Conservation (phyloP, 2,329 filamentous ascomycete genomes). For the Furcasterigmium sp. region DNA sequence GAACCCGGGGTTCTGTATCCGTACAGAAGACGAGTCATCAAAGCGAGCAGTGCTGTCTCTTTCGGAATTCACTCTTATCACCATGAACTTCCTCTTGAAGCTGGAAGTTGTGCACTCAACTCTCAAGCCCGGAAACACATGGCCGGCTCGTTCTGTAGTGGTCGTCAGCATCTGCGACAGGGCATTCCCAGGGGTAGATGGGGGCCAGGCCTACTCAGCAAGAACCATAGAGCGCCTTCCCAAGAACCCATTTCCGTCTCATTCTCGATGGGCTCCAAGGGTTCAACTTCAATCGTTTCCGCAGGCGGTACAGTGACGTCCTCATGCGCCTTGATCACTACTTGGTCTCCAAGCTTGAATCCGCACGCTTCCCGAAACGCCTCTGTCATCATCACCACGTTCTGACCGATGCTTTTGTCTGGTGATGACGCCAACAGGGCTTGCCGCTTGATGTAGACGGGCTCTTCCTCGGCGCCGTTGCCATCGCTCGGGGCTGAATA, state of each 20-base stretch:
- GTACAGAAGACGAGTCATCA: constrained; percentile 28
- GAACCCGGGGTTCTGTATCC: constrained; percentile 25
- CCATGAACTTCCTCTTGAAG: constrained; percentile 55
- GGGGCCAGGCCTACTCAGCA: background rate
- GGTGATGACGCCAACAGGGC: constrained; percentile 46
- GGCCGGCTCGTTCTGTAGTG: constrained; percentile 53
- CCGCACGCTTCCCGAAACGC: constrained; percentile 67
- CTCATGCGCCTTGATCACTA: constrained; percentile 53
- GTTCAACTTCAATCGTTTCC: constrained; percentile 37
- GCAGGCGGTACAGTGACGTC: constrained; percentile 47
- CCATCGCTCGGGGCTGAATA: constrained; percentile 1
- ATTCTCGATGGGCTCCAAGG: background rate
- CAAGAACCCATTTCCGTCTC: background rate
- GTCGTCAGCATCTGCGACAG: constrained; percentile 7
- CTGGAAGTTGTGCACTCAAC: constrained; percentile 59
- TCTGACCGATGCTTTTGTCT: constrained; percentile 58
- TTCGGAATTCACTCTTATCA: constrained; percentile 49
- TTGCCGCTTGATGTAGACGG: constrained; percentile 26
- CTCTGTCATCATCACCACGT: constrained; percentile 68
- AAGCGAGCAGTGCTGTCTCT: constrained; percentile 38
- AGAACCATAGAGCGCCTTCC: background rate
- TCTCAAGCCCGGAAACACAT: constrained; percentile 63
- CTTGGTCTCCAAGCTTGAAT: constrained; percentile 65
- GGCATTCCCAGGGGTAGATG: background rate
- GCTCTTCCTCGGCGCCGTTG: constrained; percentile 9